Conservation (phyloP, 192 early-diverging fungal genomes). For the Cladochytrium replicatum region DNA sequence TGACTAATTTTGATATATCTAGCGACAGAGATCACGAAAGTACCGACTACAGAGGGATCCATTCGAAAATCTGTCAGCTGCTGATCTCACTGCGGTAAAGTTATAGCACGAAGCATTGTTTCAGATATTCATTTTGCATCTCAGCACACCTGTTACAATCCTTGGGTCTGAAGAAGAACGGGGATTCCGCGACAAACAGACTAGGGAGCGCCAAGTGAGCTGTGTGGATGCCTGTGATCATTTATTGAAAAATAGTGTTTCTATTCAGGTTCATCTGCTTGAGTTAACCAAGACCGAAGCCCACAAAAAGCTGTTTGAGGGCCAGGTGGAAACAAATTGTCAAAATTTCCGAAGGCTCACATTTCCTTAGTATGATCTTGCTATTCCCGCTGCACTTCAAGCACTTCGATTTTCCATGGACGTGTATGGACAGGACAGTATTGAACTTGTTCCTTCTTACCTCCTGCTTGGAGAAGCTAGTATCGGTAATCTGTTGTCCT, state of each 20-base stretch:
- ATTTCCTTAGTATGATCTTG: conserved; percentile 35
- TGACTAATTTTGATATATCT: no score
- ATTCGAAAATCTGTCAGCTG: conserved; percentile 39
- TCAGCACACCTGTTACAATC: conserved; percentile 36
- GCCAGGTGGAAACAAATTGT: conserved; percentile 16
- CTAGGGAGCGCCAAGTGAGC: conserved; percentile 22
- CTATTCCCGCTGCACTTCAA: conserved; percentile 50
- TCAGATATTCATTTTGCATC: background rate
- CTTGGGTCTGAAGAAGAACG: conserved; percentile 51
- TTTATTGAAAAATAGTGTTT: background rate
- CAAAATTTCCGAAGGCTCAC: background rate
- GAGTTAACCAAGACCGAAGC: conserved; percentile 41
- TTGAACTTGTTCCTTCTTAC: conserved; percentile 49
- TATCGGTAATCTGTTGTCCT: conserved; percentile 25
- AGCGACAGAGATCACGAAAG: conserved; percentile 45
- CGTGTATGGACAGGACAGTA: conserved; percentile 35
- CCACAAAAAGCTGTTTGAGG: conserved; percentile 49
- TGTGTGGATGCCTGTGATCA: background rate
- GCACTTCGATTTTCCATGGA: conserved; percentile 45
- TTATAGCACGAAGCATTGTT: background rate
- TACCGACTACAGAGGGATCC: conserved; percentile 41
- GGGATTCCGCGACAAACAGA: conserved; percentile 30
- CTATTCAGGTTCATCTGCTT: conserved; percentile 28
- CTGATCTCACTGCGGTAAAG: conserved; percentile 33
- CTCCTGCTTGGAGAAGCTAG: conserved; percentile 48